Evolutionary conservation across 2,329 filamentous ascomycete genomes (phyloP).

Genomic region (Fusarium subglutinans): DNA sequence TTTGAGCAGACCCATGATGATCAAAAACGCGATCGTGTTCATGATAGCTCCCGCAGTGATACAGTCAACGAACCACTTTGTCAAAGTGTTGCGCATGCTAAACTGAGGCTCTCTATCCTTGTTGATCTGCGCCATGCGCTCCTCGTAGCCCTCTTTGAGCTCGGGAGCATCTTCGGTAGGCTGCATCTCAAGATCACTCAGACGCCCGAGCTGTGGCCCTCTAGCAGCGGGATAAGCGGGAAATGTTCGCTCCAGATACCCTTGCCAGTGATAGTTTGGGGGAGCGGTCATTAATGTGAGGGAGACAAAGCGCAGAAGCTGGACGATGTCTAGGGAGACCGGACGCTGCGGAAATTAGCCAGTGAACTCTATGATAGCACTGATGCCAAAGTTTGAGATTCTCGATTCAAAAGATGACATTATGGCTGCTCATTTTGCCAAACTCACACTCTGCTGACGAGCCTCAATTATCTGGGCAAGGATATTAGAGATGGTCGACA

Average conservation of each 20-base stretch:
- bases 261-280: conserved; percentile 68
- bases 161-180: conserved; percentile 39
- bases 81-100: conserved; percentile 54
- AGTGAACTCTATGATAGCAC: background rate
- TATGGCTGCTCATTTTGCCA: background rate
- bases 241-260: conserved; percentile 62
- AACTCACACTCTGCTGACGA: conserved; percentile 55
- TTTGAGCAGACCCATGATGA: conserved; percentile 60
- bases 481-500: conserved; percentile 64
- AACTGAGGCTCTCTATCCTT: conserved; percentile 44
- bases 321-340: conserved; percentile 57
- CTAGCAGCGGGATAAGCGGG: conserved; percentile 53
- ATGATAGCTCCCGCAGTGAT: conserved; percentile 57
- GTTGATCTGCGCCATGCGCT: conserved; percentile 31
- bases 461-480: conserved; percentile 64
- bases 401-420: rapidly evolving
- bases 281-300: conserved; percentile 64
- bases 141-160: conserved; percentile 34
- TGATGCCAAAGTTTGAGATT: background rate
- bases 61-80: conserved; percentile 62
- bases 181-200: conserved; percentile 44
- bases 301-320: conserved; percentile 63
- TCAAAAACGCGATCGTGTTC: conserved; percentile 57
- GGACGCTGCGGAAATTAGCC: conserved; percentile 39
- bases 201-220: conserved; percentile 14